Evolutionary conservation across 176 grass and related monocot species (phyloP).

Genomic region (Oropetium thomaeum): DNA sequence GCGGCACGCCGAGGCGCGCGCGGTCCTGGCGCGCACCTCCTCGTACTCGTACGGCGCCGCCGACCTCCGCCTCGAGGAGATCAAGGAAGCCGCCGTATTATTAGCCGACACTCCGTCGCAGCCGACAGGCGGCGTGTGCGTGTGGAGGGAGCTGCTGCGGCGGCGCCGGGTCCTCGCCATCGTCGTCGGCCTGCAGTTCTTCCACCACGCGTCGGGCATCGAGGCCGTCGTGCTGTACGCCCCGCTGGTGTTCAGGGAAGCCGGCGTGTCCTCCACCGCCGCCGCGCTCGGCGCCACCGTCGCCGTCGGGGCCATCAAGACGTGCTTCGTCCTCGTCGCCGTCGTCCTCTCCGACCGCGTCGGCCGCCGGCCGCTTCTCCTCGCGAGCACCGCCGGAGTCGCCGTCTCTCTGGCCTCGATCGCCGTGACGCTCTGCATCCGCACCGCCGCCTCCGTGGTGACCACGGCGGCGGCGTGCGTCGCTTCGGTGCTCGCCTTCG

Average conservation of each 20-base stretch:
- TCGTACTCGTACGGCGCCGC: too few relatives aligned
- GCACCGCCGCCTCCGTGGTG: neutral
- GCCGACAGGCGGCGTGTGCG: neutral
- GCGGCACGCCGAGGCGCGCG: slow-evolving; percentile 31
- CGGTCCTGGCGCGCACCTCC: slow-evolving; percentile 33
- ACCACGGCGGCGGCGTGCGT: neutral
- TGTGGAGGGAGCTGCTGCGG: slow-evolving; percentile 35
- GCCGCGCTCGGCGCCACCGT: slow-evolving; percentile 26
- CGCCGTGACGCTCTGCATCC: neutral
- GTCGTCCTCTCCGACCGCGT: slow-evolving; percentile 36
- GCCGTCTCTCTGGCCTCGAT: slow-evolving; percentile 1
- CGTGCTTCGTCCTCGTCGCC: slow-evolving; percentile 23
- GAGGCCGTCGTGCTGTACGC: slow-evolving; percentile 48
- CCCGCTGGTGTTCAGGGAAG: slow-evolving; percentile 41
- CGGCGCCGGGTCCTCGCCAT: slow-evolving; percentile 11
- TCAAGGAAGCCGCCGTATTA: slow-evolving; percentile 30
- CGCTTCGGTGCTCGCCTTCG: neutral
- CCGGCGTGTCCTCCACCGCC: slow-evolving; percentile 24
- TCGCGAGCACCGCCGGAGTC: slow-evolving; percentile 25
- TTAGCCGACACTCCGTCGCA: neutral
- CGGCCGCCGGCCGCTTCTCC: slow-evolving; percentile 40
- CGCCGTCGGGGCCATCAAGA: slow-evolving; percentile 23
- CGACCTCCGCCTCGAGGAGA: slow-evolving; percentile 42
- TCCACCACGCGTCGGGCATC: slow-evolving; percentile 43
- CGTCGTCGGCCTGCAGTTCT: slow-evolving; percentile 28